Evolutionary conservation across 371 early-diverging fungal genomes (phyloP).

Genomic region (Homolaphlyctis polyrhiza): DNA sequence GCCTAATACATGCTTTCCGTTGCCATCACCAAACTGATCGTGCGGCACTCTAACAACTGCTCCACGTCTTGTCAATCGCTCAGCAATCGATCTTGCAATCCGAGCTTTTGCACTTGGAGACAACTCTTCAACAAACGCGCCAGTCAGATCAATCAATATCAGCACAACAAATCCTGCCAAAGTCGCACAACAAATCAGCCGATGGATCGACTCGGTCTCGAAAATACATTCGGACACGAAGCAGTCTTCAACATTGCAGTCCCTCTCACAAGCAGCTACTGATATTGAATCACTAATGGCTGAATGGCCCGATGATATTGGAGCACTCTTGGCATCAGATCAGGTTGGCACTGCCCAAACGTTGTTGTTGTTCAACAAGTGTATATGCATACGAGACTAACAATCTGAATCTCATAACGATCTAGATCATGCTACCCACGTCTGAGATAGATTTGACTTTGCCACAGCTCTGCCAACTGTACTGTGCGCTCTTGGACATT

Average conservation of each 20-base stretch:
- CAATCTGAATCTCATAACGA: too few species aligned
- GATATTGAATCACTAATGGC: neutral
- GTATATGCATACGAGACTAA: too few species aligned
- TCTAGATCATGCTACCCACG: neutral
- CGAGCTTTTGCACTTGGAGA: neutral
- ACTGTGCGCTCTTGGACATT: neutral
- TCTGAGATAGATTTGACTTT: neutral
- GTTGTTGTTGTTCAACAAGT: too few species aligned
- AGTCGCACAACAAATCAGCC: neutral
- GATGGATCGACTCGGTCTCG: neutral
- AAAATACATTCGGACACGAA: neutral
- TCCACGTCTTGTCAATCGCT: neutral
- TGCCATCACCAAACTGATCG: neutral
- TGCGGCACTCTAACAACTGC: too few species aligned
- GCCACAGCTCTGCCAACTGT: neutral
- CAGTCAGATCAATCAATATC: neutral
- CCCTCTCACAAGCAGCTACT: too few species aligned
- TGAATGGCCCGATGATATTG: neutral
- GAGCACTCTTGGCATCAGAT: too few species aligned
- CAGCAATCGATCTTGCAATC: neutral
- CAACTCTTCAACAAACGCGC: neutral
- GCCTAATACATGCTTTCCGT: neutral
- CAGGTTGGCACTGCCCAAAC: too few species aligned
- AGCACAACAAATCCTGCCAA: too few species aligned
- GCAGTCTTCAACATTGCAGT: neutral